These are phyloP conservation scores for Rhizopus sp. DNA, from an alignment of 371 early-diverging fungal genomes.

Conservation along the genomic window DNA sequence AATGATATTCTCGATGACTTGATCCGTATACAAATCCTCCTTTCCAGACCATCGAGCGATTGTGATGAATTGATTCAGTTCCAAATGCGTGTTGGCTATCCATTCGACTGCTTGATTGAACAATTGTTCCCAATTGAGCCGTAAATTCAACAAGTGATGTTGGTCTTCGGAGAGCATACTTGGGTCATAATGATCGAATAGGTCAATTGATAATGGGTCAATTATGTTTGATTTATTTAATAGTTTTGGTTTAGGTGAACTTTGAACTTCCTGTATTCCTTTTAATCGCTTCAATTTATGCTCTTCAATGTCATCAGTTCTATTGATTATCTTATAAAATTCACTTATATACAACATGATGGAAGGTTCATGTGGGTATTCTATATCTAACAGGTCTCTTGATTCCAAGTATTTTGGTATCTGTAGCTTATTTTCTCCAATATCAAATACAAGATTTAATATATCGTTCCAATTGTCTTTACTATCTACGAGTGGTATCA, in stretches of 20 bases:
- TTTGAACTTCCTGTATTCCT: constrained; percentile 12
- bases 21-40: constrained; percentile 18
- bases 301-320: constrained; percentile 7
- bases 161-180: too few species aligned
- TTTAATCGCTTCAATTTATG: constrained; percentile 10
- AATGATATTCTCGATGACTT: constrained; percentile 36
- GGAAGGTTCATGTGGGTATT: constrained; percentile 51
- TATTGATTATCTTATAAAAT: constrained; percentile 35
- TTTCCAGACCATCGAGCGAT: constrained; percentile 40
- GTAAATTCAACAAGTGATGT: constrained; percentile 26
- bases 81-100: constrained; percentile 37
- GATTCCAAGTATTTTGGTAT: constrained; percentile 46
- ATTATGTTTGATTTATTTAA: constrained; percentile 40
- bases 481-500: constrained; percentile 19
- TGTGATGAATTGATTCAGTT: constrained; percentile 37
- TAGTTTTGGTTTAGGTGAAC: constrained; percentile 19
- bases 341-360: constrained; percentile 54
- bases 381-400: constrained; percentile 37
- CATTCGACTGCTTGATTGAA: constrained; percentile 46
- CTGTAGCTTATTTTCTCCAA: constrained; percentile 33
- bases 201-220: constrained; percentile 19
- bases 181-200: not conserved
- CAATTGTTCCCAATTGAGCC: constrained; percentile 50
- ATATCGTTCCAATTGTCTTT: constrained; percentile 36
- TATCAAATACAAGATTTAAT: constrained; percentile 33